Evolutionary conservation across 2,329 filamentous ascomycete species (phyloP), one percentile per base, ranked within the genome.

Genomic region (Aspergillus luchuensis): DNA sequence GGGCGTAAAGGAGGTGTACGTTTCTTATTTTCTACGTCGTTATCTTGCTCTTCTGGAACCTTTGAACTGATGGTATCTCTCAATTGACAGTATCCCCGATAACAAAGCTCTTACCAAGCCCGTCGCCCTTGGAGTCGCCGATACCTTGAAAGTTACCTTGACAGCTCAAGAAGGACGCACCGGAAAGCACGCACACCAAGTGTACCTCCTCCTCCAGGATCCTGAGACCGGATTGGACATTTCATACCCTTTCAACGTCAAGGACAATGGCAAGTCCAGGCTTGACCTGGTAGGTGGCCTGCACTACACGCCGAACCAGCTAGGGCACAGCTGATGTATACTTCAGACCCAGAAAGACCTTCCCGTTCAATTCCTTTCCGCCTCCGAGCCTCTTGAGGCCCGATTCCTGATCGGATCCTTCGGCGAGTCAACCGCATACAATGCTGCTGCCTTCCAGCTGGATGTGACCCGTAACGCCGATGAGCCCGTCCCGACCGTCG

Each of bases 141-240:
- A 96, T 73, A 87, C 87, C 45, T 82, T 98, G 72, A 97, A 95
- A 81, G 80, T 99, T 67, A 79, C 87, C 67, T 80, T 99, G 70
- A 96, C 92, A 36, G 85, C 91, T 8, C 89, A 90, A 74, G 91
- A 97, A 72, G 88, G 86, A 73, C 87, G 88, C 78, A 89, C 87
- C 69, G 84, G 86, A 50, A 94, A 92, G 83, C 87, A 91, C 66
- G 92, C 95, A 69, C 95, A 99, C 78, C 95, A 99, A 79, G 92
- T 92, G 5, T 97, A 97, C 81, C 83, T 99, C 57, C 84, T 95
- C 15, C 79, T 99, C 60, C 88, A 86, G 69, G 92, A 98, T 69
- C 80, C 84, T 10, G 80, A 83, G 11, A 89, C 88, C 10, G 91
- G 91, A 38, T 82, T 99, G 50, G 93, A 98, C 77, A 89, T 92